phyloP scores from a whole-genome alignment of 345 rosid genomes.

The Eutrema heterophyllum region DNA sequence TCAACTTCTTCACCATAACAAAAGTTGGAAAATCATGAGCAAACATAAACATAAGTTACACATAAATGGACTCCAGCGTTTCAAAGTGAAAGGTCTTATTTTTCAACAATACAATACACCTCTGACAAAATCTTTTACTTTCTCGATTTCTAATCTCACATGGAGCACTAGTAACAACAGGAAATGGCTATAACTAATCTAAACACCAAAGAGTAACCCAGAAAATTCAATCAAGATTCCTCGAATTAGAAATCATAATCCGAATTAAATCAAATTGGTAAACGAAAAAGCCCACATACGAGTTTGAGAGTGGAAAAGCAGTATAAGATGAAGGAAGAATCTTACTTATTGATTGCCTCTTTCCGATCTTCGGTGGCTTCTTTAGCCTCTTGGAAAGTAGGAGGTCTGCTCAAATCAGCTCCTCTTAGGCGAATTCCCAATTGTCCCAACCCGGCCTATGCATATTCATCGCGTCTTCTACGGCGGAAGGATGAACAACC shows the following conservation, averaged over 20 bases:
- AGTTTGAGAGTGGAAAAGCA: not conserved
- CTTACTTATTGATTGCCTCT: slow-evolving; percentile 51
- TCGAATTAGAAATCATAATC: not conserved
- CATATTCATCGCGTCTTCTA: slow-evolving; percentile 20
- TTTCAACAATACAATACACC: not conserved
- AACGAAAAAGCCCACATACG: not conserved
- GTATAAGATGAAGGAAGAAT: not conserved
- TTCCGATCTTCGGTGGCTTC: slow-evolving; percentile 59
- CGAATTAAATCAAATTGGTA: not conserved
- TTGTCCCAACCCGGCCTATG: slow-evolving; percentile 51
- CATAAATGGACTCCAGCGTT: too few species aligned
- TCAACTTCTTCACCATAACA: slow-evolving; percentile 49
- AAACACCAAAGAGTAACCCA: not conserved
- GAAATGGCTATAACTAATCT: not conserved
- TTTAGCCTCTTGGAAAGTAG: slow-evolving; percentile 57
- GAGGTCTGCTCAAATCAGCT: slow-evolving; percentile 41
- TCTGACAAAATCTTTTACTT: not conserved
- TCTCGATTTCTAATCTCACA: not conserved
- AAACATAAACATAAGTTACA: not conserved
- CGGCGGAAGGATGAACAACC: slow-evolving; percentile 12
- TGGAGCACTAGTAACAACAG: not conserved
- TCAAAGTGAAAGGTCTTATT: not conserved
- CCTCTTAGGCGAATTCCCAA: slow-evolving; percentile 58
- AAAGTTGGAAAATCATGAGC: not conserved
- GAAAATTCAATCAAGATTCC: not conserved